Base-by-base conservation (phyloP, 2,329 filamentous ascomycete genomes). In the Alternaria gaisen region DNA sequence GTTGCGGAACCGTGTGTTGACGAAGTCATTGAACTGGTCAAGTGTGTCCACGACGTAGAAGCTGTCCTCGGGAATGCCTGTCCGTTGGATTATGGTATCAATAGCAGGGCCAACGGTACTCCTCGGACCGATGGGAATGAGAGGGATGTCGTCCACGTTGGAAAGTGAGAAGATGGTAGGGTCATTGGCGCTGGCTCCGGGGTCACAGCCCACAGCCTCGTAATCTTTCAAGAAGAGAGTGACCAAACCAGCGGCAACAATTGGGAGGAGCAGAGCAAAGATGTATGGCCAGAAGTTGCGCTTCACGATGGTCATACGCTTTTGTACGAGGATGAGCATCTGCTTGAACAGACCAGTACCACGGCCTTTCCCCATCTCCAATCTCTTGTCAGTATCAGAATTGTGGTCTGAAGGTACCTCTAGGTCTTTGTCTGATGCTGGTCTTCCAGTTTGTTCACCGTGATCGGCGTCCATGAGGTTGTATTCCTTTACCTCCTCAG, bases 241-340 rank as follows among this genome's bases (percentile, higher is more conserved):
- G 0, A 93, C 91, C 16, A 97, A 80, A 0, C 90, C 92, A 18
- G 92, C 91, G 1, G 92, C 91, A 57, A 93, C 83, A 54, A 97
- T 86, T 0, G 94, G 94, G 12, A 97, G 87, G 1, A 93, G 67
- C 38, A 97, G 84, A 1, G 92, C 93, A 3, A 88, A 88, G 8
- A 89, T 73, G 58, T 93, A 93, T 0, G 93, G 91, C 46, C 94
- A 83, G 78, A 88, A 91, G 73, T 94, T 97, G 36, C 90, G 85
- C 69, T 90, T 89, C 53, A 97, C 83, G 36, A 97, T 90, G 0
- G 88, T 93, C 59, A 88, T 81, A 30, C 94, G 86, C 77, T 97
- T 97, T 55, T 83, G 81, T 75, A 96, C 92, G 7, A 97, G 81
- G 1, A 96, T 90, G 72, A 84, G 81, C 0, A 87, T 87, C 80